phyloP scores from a whole-genome alignment of 441 rosid genomes.

The Euphorbia celastroides region DNA sequence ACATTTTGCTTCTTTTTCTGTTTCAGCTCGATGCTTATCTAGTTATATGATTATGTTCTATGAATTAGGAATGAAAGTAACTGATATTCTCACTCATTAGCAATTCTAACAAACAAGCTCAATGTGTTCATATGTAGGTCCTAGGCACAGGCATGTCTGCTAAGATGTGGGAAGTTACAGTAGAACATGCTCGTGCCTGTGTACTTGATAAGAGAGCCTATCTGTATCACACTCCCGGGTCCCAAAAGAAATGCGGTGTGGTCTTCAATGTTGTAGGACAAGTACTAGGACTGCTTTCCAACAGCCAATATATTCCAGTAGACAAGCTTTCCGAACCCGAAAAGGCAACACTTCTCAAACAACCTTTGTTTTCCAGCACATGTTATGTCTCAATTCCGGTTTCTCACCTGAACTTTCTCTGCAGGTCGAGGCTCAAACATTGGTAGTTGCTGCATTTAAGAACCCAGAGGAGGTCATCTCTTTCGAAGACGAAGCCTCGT shows the following conservation, averaged over 20 bases:
- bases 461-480: constrained; percentile 54
- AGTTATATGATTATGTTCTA: neutral
- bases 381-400: constrained; percentile 9
- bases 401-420: constrained; percentile 18
- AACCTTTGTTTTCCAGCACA: constrained; percentile 13
- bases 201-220: constrained; percentile 59
- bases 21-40: neutral
- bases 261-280: constrained; percentile 89
- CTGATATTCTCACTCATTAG: neutral
- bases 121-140: constrained; percentile 44
- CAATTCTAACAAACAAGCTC: neutral
- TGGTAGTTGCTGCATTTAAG: constrained; percentile 59
- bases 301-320: constrained; percentile 49
- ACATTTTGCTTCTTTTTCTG: constrained; percentile 19
- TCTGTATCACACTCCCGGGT: constrained; percentile 49
- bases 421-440: constrained; percentile 70
- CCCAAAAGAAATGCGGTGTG: constrained; percentile 66
- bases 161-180: constrained; percentile 94
- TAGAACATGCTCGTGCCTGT: constrained; percentile 88
- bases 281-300: constrained; percentile 63
- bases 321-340: constrained; percentile 73
- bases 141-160: constrained; percentile 98
- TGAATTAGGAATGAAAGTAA: constrained; percentile 5
- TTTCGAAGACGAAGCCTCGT: constrained; percentile 56
- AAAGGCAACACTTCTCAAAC: constrained; percentile 47